Conservation (phyloP, 495 filamentous ascomycete genomes). For the Talaromyces adpressus region DNA sequence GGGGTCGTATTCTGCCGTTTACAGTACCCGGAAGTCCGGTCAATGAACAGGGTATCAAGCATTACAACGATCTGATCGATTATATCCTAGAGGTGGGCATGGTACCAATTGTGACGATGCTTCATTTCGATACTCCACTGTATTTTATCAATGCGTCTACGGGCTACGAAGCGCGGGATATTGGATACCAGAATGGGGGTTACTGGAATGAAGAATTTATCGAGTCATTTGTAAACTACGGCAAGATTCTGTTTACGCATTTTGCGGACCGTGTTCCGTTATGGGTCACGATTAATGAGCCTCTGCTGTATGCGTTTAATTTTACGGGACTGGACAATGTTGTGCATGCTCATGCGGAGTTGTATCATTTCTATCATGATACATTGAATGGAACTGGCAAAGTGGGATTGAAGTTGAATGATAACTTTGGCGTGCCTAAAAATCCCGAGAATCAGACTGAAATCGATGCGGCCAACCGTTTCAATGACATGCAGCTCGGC, state of each 20-base stretch:
- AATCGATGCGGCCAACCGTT: conserved; percentile 27
- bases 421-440: conserved; percentile 34
- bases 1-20: conserved; percentile 40
- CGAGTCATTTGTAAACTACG: conserved; percentile 32
- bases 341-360: conserved; percentile 29
- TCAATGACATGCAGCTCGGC: conserved; percentile 33
- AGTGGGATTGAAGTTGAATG: conserved; percentile 33
- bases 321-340: conserved; percentile 26
- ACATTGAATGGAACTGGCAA: conserved; percentile 29
- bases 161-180: conserved; percentile 14
- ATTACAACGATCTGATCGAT: conserved; percentile 42
- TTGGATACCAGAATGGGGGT: conserved; percentile 25
- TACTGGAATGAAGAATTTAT: conserved; percentile 28
- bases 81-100: conserved; percentile 33
- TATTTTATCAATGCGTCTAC: conserved; percentile 21
- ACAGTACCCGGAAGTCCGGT: conserved; percentile 32
- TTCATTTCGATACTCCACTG: conserved; percentile 35
- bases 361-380: conserved; percentile 37
- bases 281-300: conserved; percentile 44
- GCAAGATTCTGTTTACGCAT: conserved; percentile 30
- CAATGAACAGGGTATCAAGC: conserved; percentile 34
- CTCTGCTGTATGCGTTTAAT: conserved; percentile 24
- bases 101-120: conserved; percentile 33
- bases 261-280: conserved; percentile 36
- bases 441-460: conserved; percentile 27